phyloP scores from a whole-genome alignment of 2,329 filamentous ascomycete species.

The Dryadomyces quercivorus region DNA sequence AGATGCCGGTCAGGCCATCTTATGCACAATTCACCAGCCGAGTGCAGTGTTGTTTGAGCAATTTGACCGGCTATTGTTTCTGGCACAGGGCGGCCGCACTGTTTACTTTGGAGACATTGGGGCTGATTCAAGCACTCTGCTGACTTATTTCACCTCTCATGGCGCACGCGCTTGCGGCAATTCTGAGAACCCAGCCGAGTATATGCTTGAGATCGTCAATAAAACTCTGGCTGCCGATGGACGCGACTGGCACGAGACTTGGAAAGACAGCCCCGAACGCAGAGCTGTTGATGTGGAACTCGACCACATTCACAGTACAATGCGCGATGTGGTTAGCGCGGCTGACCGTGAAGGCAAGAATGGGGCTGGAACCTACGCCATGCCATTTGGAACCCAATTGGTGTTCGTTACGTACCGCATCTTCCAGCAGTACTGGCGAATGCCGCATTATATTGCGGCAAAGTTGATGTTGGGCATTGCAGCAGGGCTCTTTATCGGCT shows the following conservation, averaged over 20 bases:
- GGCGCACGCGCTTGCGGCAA: constrained; percentile 52
- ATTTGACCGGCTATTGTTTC: constrained; percentile 69
- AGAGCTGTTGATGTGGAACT: constrained; percentile 43
- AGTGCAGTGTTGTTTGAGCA: constrained; percentile 88
- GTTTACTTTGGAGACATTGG: constrained; percentile 70
- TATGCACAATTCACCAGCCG: constrained; percentile 95
- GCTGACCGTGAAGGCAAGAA: constrained; percentile 6
- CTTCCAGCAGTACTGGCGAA: constrained; percentile 88
- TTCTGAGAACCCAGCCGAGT: constrained; percentile 70
- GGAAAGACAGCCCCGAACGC: constrained; percentile 47
- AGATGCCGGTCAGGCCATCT: constrained; percentile 76
- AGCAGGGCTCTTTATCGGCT: constrained; percentile 65
- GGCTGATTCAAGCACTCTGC: constrained; percentile 54
- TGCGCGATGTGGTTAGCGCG: not conserved
- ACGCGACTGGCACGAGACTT: constrained; percentile 50
- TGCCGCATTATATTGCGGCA: constrained; percentile 77
- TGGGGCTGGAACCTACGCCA: constrained; percentile 65
- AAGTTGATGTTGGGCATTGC: constrained; percentile 58
- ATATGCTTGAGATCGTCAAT: constrained; percentile 58
- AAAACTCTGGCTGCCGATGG: constrained; percentile 51
- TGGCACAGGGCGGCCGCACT: constrained; percentile 61
- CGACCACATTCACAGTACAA: constrained; percentile 34
- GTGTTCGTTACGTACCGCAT: constrained; percentile 57
- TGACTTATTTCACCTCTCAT: constrained; percentile 64
- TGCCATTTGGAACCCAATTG: constrained; percentile 57